These are phyloP conservation scores for Xylaria sp. DNA, from an alignment of 2,329 filamentous ascomycete species.

Conservation along the genomic window DNA sequence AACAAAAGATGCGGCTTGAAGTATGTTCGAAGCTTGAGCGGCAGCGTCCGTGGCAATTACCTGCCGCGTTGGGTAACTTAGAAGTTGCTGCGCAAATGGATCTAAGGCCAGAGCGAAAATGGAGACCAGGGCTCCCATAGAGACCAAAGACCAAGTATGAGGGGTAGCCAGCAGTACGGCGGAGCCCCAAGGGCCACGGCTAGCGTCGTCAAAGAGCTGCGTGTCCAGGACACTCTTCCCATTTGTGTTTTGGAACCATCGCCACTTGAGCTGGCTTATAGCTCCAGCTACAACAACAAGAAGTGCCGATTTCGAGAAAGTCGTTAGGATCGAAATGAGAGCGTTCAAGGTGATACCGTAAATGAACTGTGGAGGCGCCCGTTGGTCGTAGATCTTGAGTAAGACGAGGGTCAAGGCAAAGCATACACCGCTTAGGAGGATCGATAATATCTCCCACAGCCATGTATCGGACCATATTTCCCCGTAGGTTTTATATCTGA, in stretches of 20 bases:
- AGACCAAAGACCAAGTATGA: background rate
- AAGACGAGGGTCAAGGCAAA: no score
- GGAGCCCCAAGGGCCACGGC: conserved; percentile 33
- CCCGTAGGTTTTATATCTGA: no score
- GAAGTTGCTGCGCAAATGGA: background rate
- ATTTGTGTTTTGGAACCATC: conserved; percentile 29
- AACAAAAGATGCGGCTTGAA: background rate
- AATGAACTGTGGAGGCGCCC: no score
- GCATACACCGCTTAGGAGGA: no score
- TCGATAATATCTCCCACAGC: no score
- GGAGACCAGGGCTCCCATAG: background rate
- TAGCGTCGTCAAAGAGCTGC: conserved; percentile 33
- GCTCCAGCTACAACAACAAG: conserved; percentile 41
- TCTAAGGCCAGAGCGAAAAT: background rate
- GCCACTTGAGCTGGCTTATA: conserved; percentile 46
- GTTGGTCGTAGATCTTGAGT: no score
- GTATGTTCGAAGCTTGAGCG: background rate
- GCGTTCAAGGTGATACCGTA: conserved; percentile 28
- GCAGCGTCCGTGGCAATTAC: background rate
- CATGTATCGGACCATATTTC: no score
- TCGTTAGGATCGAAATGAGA: conserved; percentile 43
- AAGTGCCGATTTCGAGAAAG: conserved; percentile 39
- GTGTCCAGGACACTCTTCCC: conserved; percentile 31
- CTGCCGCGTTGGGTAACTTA: background rate
- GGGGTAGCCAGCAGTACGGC: background rate